Evolutionary conservation across 2,329 filamentous ascomycete genomes (phyloP).

Genomic region (Aspergillus terreus): DNA sequence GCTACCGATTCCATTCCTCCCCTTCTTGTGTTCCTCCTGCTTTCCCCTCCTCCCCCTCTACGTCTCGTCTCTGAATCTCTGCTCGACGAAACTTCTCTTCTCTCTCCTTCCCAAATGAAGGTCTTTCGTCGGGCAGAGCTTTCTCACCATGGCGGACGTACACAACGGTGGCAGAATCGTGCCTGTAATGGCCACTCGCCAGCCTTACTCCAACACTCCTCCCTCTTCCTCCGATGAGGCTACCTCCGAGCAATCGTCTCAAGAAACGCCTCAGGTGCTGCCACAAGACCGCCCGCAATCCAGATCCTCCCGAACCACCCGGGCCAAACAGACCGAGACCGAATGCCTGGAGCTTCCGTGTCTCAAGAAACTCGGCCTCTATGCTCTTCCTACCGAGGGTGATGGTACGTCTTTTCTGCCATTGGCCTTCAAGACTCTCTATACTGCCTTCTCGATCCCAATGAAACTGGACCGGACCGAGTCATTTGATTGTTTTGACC

Average conservation of each 20-base stretch:
- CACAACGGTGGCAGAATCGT: slow-evolving; percentile 40
- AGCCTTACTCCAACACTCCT: slow-evolving; percentile 18
- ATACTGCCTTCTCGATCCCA: too few species aligned
- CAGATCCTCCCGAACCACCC: slow-evolving; percentile 9
- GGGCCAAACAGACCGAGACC: slow-evolving; percentile 17
- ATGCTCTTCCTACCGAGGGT: slow-evolving; percentile 56
- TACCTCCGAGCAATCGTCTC: slow-evolving; percentile 8
- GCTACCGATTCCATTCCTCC: slow-evolving; percentile 1
- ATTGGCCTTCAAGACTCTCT: slow-evolving; percentile 7
- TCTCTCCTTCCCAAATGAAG: slow-evolving; percentile 28
- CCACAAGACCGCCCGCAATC: slow-evolving; percentile 9
- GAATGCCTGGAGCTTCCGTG: slow-evolving; percentile 37
- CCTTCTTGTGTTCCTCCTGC: not conserved
- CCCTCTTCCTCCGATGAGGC: slow-evolving; percentile 10
- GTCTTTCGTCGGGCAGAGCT: slow-evolving; percentile 29
- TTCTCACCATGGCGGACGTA: slow-evolving; percentile 37
- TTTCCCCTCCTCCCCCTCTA: slow-evolving; percentile 6
- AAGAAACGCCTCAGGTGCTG: slow-evolving; percentile 8
- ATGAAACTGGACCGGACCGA: not conserved
- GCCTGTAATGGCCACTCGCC: slow-evolving; percentile 34
- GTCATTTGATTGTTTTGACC: slow-evolving; percentile 16
- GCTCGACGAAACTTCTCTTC: slow-evolving; percentile 18
- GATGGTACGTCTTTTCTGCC: slow-evolving; percentile 51
- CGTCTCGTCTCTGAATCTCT: slow-evolving; percentile 11
- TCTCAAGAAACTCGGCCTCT: slow-evolving; percentile 55